Evolutionary conservation across 2,329 filamentous ascomycete genomes (phyloP).

Genomic region (Trichoderma arundinaceum): DNA sequence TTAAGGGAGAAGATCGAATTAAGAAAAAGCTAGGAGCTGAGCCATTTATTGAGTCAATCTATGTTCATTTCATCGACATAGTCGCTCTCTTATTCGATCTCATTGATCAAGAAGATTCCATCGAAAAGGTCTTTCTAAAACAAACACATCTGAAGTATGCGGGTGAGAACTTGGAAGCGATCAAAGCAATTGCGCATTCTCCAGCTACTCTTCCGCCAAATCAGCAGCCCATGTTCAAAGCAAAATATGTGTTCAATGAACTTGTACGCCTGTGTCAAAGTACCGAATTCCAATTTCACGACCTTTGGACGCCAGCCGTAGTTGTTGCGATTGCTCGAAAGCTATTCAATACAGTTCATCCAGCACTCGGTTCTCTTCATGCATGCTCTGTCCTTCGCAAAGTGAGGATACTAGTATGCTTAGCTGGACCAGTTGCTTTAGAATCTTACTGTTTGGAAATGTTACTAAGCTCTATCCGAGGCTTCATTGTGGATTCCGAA

Average conservation of each 20-base stretch:
- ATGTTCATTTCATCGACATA: constrained; percentile 75
- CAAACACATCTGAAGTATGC: constrained; percentile 65
- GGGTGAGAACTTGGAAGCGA: constrained; percentile 67
- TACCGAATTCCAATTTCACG: constrained; percentile 65
- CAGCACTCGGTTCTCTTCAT: constrained; percentile 83
- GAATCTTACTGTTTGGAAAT: constrained; percentile 87
- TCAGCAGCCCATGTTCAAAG: constrained; percentile 86
- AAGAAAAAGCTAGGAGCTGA: constrained; percentile 72
- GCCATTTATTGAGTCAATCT: constrained; percentile 65
- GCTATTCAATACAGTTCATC: constrained; percentile 80
- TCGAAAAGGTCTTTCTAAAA: constrained; percentile 70
- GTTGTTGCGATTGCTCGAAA: constrained; percentile 76
- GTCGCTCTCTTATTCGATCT: constrained; percentile 76
- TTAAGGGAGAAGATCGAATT: constrained; percentile 68
- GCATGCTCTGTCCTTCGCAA: constrained; percentile 87
- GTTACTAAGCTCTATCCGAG: constrained; percentile 79
- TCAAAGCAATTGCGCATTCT: constrained; percentile 72
- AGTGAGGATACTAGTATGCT: constrained; percentile 77
- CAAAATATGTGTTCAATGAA: constrained; percentile 75
- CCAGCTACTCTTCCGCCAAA: constrained; percentile 69
- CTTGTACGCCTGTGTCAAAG: constrained; percentile 78
- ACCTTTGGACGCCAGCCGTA: constrained; percentile 77
- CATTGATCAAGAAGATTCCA: constrained; percentile 76
- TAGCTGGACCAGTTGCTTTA: constrained; percentile 75
- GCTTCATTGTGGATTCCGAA: constrained; percentile 80